Conservation (phyloP, 805 yeast species). For the Blastobotrys chiropterorum region DNA sequence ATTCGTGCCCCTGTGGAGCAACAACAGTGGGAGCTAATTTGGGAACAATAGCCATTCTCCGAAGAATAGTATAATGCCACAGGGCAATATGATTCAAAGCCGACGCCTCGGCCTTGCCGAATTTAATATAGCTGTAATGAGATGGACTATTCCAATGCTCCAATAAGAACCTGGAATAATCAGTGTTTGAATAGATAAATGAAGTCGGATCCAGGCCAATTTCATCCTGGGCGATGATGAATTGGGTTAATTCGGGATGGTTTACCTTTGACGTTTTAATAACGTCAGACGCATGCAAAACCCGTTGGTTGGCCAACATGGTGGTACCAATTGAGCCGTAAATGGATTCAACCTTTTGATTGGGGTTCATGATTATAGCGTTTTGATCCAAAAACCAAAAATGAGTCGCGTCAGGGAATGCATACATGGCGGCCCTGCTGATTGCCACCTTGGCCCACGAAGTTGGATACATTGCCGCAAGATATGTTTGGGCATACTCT, state of each 20-base stretch:
- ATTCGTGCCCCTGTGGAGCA: not conserved
- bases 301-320: constrained; percentile 63
- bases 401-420: constrained; percentile 86
- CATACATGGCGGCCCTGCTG: constrained; percentile 83
- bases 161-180: constrained; percentile 58
- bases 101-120: constrained; percentile 43
- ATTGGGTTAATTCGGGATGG: constrained; percentile 46
- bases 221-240: constrained; percentile 66
- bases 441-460: constrained; percentile 58
- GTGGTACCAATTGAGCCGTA: constrained; percentile 54
- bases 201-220: constrained; percentile 60
- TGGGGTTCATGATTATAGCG: constrained; percentile 67
- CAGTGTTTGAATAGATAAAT: constrained; percentile 63
- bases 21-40: constrained; percentile 41
- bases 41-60: constrained; percentile 68
- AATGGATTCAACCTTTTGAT: constrained; percentile 52
- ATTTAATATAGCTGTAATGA: constrained; percentile 55
- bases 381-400: constrained; percentile 79
- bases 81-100: constrained; percentile 83
- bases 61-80: constrained; percentile 85
- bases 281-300: constrained; percentile 39
- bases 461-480: constrained; percentile 16
- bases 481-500: constrained; percentile 47
- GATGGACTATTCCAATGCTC: constrained; percentile 77
- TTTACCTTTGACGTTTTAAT: constrained; percentile 55